A percentile compares a stretch with the other conserved stretches of the same genome.
phyloP scores from a whole-genome alignment of 805 yeast genomes.

The Torulaspora microellipsoides region DNA sequence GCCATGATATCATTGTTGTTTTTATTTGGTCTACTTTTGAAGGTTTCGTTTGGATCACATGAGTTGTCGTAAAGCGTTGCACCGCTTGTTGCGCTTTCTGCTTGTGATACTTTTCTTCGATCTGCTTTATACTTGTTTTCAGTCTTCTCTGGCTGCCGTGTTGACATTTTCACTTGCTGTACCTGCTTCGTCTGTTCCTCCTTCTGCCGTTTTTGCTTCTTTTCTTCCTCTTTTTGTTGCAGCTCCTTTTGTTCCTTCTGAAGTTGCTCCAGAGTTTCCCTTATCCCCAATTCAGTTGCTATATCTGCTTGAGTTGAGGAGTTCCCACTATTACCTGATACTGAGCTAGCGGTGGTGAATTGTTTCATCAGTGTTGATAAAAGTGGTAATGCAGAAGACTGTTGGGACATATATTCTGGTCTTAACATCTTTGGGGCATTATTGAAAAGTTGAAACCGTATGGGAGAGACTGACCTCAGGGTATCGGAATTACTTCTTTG shows the following conservation, averaged over 20 bases:
- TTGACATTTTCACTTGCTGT: too few species aligned
- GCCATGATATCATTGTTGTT: not conserved
- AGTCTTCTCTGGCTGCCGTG: too few species aligned
- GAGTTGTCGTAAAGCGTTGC: conserved; percentile 15
- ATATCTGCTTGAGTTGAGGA: conserved; percentile 1
- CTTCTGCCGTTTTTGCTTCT: not conserved
- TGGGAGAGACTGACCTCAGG: conserved; percentile 29
- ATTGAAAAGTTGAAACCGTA: conserved; percentile 21
- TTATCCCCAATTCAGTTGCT: conserved; percentile 11
- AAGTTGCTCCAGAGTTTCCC: conserved; percentile 21
- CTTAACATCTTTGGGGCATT: conserved; percentile 30
- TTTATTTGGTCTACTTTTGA: conserved; percentile 2
- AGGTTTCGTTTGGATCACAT: conserved; percentile 8
- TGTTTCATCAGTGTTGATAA: conserved; percentile 23
- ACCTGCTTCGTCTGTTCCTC: too few species aligned
- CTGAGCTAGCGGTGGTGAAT: conserved; percentile 4
- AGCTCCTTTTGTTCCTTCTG: conserved; percentile 12
- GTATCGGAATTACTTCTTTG: conserved; percentile 23
- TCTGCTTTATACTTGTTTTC: too few species aligned
- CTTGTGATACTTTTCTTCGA: conserved; percentile 10
- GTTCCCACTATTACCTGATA: not conserved
- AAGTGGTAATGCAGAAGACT: conserved; percentile 20
- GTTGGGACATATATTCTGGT: conserved; percentile 26
- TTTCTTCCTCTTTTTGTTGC: conserved; percentile 2
- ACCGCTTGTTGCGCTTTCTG: conserved; percentile 12